Evolutionary conservation across 176 grass and related monocot genomes (phyloP).

Genomic region (Pontederia crassipes): DNA sequence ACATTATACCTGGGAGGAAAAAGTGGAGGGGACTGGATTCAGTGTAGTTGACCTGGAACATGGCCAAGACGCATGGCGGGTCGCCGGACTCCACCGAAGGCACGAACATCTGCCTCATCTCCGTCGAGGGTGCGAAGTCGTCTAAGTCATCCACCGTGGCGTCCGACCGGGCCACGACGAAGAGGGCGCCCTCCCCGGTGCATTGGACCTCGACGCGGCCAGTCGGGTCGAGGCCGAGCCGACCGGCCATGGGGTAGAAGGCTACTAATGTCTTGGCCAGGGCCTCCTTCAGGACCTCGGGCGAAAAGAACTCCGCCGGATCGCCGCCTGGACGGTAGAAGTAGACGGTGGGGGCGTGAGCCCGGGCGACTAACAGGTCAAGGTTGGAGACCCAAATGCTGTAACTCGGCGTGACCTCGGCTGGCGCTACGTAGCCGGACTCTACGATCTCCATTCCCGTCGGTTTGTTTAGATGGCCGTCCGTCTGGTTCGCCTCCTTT

Average conservation of each 20-base stretch:
- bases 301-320: constrained; percentile 24
- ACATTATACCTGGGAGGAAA: too few relatives aligned
- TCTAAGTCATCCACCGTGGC: constrained; percentile 30
- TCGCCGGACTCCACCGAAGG: constrained; percentile 18
- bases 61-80: constrained; percentile 22
- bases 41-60: constrained; percentile 27
- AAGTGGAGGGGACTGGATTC: too few relatives aligned
- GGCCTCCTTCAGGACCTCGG: constrained; percentile 24
- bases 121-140: constrained; percentile 23
- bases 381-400: constrained; percentile 63
- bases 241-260: constrained; percentile 61
- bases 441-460: constrained; percentile 26
- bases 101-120: constrained; percentile 35
- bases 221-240: constrained; percentile 20
- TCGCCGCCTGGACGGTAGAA: constrained; percentile 24
- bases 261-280: constrained; percentile 45
- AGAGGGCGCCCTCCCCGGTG: constrained; percentile 37
- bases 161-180: constrained; percentile 29
- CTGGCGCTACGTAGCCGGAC: constrained; percentile 39
- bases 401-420: constrained; percentile 32
- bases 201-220: constrained; percentile 51
- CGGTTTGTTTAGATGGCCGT: background rate
- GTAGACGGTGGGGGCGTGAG: constrained; percentile 51
- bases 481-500: too few relatives aligned
- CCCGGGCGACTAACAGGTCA: constrained; percentile 23